Evolutionary conservation across 257 asterid species (phyloP).

Genomic region (Solanum pinnatisectum): DNA sequence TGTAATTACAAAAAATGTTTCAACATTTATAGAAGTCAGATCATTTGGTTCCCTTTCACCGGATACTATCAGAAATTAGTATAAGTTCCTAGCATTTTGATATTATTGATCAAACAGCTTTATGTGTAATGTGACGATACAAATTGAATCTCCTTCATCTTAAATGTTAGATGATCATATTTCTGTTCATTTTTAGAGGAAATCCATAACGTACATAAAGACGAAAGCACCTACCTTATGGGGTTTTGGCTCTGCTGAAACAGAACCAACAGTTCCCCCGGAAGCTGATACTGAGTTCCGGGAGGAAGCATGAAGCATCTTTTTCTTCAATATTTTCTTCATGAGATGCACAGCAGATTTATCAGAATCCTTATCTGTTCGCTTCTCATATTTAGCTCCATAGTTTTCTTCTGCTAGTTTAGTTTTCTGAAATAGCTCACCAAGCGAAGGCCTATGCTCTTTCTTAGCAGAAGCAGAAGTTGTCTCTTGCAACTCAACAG

Average conservation of each 20-base stretch:
- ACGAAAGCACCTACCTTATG: slow-evolving; percentile 36
- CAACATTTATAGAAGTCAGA: background rate
- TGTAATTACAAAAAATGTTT: background rate
- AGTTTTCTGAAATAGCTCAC: slow-evolving; percentile 88
- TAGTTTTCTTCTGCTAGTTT: slow-evolving; percentile 50
- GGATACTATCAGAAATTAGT: background rate
- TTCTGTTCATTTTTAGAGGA: background rate
- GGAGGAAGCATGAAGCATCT: slow-evolving; percentile 33
- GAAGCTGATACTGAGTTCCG: slow-evolving; percentile 25
- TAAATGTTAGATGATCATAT: background rate
- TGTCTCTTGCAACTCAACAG: slow-evolving; percentile 48
- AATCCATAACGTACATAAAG: background rate
- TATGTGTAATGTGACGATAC: background rate
- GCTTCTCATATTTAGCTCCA: slow-evolving; percentile 42
- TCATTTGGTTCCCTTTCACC: background rate
- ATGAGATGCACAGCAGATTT: slow-evolving; percentile 56
- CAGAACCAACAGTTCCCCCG: slow-evolving; percentile 37
- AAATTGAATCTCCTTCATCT: background rate
- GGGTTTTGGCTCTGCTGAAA: slow-evolving; percentile 56
- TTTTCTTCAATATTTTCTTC: slow-evolving; percentile 66
- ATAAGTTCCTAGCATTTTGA: background rate
- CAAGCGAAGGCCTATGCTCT: slow-evolving; percentile 75
- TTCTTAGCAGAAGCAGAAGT: slow-evolving; percentile 26
- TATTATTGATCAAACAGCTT: background rate
- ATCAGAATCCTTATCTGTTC: slow-evolving; percentile 47